Evolutionary conservation across 331 rosid genomes (phyloP).

Genomic region (Erythrophleum ivorense): DNA sequence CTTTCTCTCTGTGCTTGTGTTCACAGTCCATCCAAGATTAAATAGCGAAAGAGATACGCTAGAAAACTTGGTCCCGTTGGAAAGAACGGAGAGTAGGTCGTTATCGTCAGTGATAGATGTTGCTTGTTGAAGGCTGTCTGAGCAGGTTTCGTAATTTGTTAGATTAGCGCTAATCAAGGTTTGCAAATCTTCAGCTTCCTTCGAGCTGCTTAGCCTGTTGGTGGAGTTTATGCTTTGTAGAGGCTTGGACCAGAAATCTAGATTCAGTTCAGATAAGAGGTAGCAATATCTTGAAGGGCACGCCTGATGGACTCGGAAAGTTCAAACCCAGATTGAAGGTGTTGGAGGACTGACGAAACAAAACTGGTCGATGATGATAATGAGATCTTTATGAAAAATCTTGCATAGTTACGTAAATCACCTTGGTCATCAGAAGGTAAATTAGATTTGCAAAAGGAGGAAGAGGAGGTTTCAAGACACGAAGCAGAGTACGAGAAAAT

Average conservation of each 20-base stretch:
- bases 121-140: constrained; percentile 29
- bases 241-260: constrained; percentile 4
- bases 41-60: constrained; percentile 36
- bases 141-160: constrained; percentile 47
- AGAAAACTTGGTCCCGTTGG: constrained; percentile 35
- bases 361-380: constrained; percentile 21
- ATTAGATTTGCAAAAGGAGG: constrained; percentile 36
- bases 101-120: neutral
- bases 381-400: constrained; percentile 10
- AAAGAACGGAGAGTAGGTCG: constrained; percentile 8
- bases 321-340: neutral
- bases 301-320: constrained; percentile 5
- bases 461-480: constrained; percentile 20
- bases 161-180: constrained; percentile 39
- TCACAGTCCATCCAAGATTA: neutral
- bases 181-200: constrained; percentile 3
- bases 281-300: constrained; percentile 34
- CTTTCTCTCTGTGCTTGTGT: neutral
- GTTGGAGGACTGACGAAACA: neutral
- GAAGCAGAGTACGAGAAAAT: constrained; percentile 9
- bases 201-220: neutral
- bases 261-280: constrained; percentile 7
- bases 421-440: constrained; percentile 11
- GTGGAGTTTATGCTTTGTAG: constrained; percentile 36
- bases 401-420: constrained; percentile 22